Conservation (phyloP, 371 early-diverging fungal species). For the Phascolomyces articulosus region DNA sequence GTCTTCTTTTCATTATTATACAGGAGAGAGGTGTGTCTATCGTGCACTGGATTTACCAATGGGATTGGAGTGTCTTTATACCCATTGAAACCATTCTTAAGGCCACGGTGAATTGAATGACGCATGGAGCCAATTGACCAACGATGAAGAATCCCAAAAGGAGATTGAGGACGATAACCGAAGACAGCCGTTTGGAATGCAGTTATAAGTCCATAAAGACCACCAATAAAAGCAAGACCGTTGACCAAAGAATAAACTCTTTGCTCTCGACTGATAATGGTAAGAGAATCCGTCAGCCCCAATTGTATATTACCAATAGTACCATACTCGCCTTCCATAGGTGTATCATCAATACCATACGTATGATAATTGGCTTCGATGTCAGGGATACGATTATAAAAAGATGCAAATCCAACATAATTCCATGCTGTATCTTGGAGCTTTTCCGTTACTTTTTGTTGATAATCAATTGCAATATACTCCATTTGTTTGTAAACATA, state of each 20-base stretch:
- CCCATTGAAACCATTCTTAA: no score
- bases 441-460: slow-evolving; percentile 17
- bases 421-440: slow-evolving; percentile 24
- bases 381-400: slow-evolving; percentile 17
- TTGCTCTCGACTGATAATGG: slow-evolving; percentile 12
- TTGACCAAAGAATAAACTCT: slow-evolving; percentile 27
- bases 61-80: no score
- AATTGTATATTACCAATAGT: no score
- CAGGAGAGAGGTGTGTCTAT: no score
- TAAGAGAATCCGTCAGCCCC: no score
- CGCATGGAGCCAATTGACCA: slow-evolving; percentile 36
- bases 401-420: slow-evolving; percentile 26
- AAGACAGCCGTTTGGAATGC: slow-evolving; percentile 33
- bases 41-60: no score
- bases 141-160: slow-evolving; percentile 39
- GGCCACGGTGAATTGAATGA: slow-evolving; percentile 9
- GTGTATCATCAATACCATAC: no score
- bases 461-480: slow-evolving; percentile 4
- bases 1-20: no score
- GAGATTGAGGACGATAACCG: slow-evolving; percentile 41
- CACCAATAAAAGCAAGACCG: slow-evolving; percentile 33
- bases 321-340: no score
- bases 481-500: no score
- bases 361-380: slow-evolving; percentile 1
- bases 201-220: slow-evolving; percentile 35